These are phyloP conservation scores for Blakeslea trispora DNA, from an alignment of 371 early-diverging fungal genomes.

Conservation along the genomic window DNA sequence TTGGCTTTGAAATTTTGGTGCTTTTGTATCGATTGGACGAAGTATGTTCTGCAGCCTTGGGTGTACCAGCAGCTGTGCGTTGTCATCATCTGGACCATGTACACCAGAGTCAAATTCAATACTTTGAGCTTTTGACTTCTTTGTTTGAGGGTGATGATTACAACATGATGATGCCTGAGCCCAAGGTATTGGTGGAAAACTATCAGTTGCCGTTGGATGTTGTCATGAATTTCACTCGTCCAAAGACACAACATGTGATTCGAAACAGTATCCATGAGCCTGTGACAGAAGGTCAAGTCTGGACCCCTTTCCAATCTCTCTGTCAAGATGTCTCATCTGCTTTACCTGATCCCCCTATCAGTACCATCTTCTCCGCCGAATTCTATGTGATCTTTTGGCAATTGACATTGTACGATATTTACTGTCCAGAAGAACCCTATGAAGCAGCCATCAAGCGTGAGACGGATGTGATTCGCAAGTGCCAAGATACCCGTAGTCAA, in stretches of 20 bases:
- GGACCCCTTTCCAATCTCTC: conserved; percentile 25
- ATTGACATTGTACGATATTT: conserved; percentile 79
- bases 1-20: conserved; percentile 60
- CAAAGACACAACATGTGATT: conserved; percentile 51
- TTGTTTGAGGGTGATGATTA: conserved; percentile 65
- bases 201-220: conserved; percentile 72
- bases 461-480: conserved; percentile 42
- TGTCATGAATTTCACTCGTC: conserved; percentile 75
- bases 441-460: conserved; percentile 67
- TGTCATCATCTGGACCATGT: conserved; percentile 37
- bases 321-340: conserved; percentile 18
- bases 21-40: conserved; percentile 49
- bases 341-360: conserved; percentile 39
- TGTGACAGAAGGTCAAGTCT: conserved; percentile 19
- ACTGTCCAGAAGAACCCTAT: conserved; percentile 75
- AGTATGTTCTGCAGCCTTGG: conserved; percentile 50
- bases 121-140: conserved; percentile 63
- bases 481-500: conserved; percentile 35
- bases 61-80: conserved; percentile 59
- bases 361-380: conserved; percentile 63
- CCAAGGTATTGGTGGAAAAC: conserved; percentile 53
- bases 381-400: conserved; percentile 91
- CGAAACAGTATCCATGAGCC: conserved; percentile 25
- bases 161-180: conserved; percentile 57
- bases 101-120: conserved; percentile 65